These are phyloP conservation scores for Naegleria lovaniensis DNA, from an alignment of 208 protist species.

Conservation along the genomic window DNA sequence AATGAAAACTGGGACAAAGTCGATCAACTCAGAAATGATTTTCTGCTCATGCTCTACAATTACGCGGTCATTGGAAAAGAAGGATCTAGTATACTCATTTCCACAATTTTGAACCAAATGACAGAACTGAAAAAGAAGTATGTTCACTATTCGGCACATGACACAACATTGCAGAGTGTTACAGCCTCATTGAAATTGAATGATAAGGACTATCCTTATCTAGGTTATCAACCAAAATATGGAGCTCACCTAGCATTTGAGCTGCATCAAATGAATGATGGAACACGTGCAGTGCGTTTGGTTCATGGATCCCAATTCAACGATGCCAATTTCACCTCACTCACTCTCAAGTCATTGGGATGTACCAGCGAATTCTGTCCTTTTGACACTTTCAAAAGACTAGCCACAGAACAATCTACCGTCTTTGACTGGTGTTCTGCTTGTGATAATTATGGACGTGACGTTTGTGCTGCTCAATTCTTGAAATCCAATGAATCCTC, in stretches of 20 bases:
- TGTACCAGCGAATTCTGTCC: background rate
- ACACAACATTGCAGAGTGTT: background rate
- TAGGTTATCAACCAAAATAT: background rate
- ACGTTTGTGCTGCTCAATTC: background rate
- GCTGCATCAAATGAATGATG: background rate
- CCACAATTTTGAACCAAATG: background rate
- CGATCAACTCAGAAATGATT: background rate
- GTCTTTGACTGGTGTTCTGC: background rate
- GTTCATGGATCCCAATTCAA: background rate
- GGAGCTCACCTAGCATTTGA: background rate
- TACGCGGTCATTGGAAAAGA: background rate
- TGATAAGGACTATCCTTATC: background rate
- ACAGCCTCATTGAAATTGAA: background rate
- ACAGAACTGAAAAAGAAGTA: background rate
- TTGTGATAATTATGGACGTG: background rate
- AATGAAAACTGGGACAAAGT: background rate
- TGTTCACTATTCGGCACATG: background rate
- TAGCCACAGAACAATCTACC: background rate
- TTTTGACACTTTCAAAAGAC: background rate
- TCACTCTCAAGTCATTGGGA: background rate
- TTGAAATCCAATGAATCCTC: background rate
- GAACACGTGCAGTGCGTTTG: background rate
- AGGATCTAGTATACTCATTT: background rate
- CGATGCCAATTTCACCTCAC: background rate
- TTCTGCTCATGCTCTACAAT: background rate